Conservation (phyloP, 176 grass and related monocot species). For the Raddia guianensis region DNA sequence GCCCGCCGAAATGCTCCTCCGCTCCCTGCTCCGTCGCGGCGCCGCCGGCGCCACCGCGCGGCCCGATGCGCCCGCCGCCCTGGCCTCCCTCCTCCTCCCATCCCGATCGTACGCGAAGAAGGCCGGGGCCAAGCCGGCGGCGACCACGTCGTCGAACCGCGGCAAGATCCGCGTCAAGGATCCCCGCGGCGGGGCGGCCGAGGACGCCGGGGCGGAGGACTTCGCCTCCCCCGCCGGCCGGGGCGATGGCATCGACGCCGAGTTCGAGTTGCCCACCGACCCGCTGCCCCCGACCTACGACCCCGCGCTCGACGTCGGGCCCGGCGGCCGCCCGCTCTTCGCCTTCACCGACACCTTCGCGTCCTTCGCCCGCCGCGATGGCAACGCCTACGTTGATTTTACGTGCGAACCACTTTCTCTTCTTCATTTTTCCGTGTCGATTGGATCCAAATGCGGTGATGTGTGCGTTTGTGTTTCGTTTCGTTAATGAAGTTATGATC, state of each 20-base stretch:
- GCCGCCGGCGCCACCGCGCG: slow-evolving; percentile 27
- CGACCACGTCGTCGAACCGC: slow-evolving; percentile 42
- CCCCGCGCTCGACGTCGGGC: slow-evolving; percentile 75
- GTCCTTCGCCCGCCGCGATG: slow-evolving; percentile 54
- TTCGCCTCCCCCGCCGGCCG: slow-evolving; percentile 15
- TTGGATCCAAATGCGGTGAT: slow-evolving; percentile 29
- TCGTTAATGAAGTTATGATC: slow-evolving; percentile 26
- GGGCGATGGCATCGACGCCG: slow-evolving; percentile 52
- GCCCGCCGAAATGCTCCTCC: slow-evolving; percentile 61
- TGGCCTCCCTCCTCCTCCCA: slow-evolving; percentile 33
- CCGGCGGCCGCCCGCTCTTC: slow-evolving; percentile 79
- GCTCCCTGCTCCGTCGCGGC: slow-evolving; percentile 58
- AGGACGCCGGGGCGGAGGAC: slow-evolving; percentile 33
- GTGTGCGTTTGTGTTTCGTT: not conserved
- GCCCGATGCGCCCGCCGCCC: not conserved
- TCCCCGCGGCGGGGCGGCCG: slow-evolving; percentile 46
- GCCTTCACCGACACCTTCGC: slow-evolving; percentile 74
- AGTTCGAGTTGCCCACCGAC: slow-evolving; percentile 75
- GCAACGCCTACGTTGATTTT: slow-evolving; percentile 79
- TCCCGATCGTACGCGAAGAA: slow-evolving; percentile 80
- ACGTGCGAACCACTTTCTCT: slow-evolving; percentile 39
- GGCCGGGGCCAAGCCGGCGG: slow-evolving; percentile 57
- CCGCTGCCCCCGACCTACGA: slow-evolving; percentile 80
- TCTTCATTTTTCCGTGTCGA: not conserved
- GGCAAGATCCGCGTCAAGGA: slow-evolving; percentile 68